These are phyloP conservation scores for Xylariaceae sp. DNA, from an alignment of 2,329 filamentous ascomycete species.

Conservation along the genomic window DNA sequence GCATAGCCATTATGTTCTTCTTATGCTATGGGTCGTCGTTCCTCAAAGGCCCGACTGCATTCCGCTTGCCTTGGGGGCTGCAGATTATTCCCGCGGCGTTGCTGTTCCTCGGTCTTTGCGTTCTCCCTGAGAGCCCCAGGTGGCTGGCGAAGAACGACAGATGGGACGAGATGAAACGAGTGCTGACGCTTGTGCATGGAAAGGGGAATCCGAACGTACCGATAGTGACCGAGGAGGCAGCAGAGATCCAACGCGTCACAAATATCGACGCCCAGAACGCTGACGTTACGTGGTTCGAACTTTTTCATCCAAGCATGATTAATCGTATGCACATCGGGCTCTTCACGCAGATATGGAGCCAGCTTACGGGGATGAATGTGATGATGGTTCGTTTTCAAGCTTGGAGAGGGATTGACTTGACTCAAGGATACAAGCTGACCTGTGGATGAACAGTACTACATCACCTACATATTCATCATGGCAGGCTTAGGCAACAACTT, in stretches of 20 bases:
- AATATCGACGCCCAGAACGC: slow-evolving; percentile 70
- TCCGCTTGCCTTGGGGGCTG: slow-evolving; percentile 49
- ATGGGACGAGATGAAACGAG: slow-evolving; percentile 43
- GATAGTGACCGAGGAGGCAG: slow-evolving; percentile 65
- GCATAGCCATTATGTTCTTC: slow-evolving; percentile 48
- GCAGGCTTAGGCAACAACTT: slow-evolving; percentile 62
- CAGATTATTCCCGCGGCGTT: slow-evolving; percentile 45
- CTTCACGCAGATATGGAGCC: slow-evolving; percentile 73
- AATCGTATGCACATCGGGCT: slow-evolving; percentile 70
- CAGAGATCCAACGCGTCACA: slow-evolving; percentile 70
- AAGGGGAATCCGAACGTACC: slow-evolving; percentile 62
- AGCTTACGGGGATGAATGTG: slow-evolving; percentile 74
- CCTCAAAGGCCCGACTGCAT: slow-evolving; percentile 43
- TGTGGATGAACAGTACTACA: slow-evolving; percentile 51
- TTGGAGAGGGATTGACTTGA: neutral
- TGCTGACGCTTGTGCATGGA: slow-evolving; percentile 58
- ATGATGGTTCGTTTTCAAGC: slow-evolving; percentile 47
- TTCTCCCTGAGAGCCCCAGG: slow-evolving; percentile 49
- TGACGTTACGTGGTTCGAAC: slow-evolving; percentile 68
- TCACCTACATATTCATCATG: slow-evolving; percentile 70
- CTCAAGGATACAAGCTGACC: too few species aligned
- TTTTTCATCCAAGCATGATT: slow-evolving; percentile 71
- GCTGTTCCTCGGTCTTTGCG: slow-evolving; percentile 40
- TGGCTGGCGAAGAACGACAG: slow-evolving; percentile 51
- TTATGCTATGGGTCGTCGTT: slow-evolving; percentile 47